Evolutionary conservation across 2,329 filamentous ascomycete genomes (phyloP), one percentile per base, ranked within the genome.

Genomic region (Drechmeria coniospora): DNA sequence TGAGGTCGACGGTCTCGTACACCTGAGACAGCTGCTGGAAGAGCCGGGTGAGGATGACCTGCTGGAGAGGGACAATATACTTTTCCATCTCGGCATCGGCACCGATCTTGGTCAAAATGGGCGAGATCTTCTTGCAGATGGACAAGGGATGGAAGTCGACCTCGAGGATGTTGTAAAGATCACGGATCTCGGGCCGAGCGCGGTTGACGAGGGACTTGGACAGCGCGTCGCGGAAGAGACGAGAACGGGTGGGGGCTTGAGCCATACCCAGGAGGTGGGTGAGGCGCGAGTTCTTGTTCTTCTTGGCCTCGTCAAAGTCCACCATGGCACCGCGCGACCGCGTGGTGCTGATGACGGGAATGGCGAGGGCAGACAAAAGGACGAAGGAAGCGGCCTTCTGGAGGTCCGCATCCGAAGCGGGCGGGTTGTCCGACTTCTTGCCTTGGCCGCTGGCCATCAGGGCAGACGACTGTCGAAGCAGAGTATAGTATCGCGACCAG

Each of bases 11-110:
- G 25, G 90, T 93, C 57, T 95, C 92, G 59, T 98, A 98, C 30
- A 98, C 90, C 57, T 98, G 90, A 22, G 90, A 95, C 36, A 98
- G 66, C 59, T 98, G 90, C 66, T 98, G 90, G 74, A 98, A 98
- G 32, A 98, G 75, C 39, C 90, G 80, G 31, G 90, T 98, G 34
- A 98, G 73, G 41, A 98, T 98, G 50, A 98, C 90, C 63, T 98
- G 90, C 63, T 98, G 90, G 29, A 98, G 73, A 46, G 90, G 90
- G 40, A 79, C 62, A 36, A 98, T 82, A 52, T 98, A 98, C 61
- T 90, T 90, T 61, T 90, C 76, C 87, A 98, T 93, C 57, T 94
- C 87, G 27, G 81, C 66, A 48, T 98, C 87, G 34, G 77, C 75
- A 39, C 86, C 87, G 49, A 98, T 95, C 66, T 95, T 75, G 43